phyloP scores from a whole-genome alignment of 2,329 filamentous ascomycete species.

The Exophiala viscosa region DNA sequence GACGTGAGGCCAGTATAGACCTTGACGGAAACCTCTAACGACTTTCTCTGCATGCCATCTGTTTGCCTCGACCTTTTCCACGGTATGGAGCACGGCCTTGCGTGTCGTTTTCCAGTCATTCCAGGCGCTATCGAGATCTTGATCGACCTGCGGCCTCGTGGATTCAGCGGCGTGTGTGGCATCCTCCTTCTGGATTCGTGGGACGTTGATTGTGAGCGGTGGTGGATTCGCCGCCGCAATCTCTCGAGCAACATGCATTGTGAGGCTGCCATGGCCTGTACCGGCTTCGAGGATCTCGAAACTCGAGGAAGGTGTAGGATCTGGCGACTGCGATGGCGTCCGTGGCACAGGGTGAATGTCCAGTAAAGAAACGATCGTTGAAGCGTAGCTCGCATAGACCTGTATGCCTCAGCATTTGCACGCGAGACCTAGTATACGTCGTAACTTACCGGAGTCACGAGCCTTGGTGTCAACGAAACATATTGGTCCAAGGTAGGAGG shows the following conservation, averaged over 20 bases:
- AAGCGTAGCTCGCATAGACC: slow-evolving; percentile 73
- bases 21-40: slow-evolving; percentile 64
- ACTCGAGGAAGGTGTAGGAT: slow-evolving; percentile 34
- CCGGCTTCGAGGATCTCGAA: slow-evolving; percentile 79
- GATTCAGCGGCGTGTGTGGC: slow-evolving; percentile 27
- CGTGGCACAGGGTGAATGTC: slow-evolving; percentile 62
- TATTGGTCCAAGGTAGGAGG: slow-evolving; percentile 68
- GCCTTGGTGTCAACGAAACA: slow-evolving; percentile 61
- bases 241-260: slow-evolving; percentile 69
- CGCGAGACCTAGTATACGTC: neutral
- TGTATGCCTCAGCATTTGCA: slow-evolving; percentile 31
- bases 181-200: slow-evolving; percentile 26
- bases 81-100: slow-evolving; percentile 68
- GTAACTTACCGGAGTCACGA: slow-evolving; percentile 69
- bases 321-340: slow-evolving; percentile 25
- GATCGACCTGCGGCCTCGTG: neutral
- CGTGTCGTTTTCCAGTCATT: slow-evolving; percentile 51
- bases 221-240: slow-evolving; percentile 67
- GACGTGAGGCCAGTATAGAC: slow-evolving; percentile 66
- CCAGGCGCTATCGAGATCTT: slow-evolving; percentile 34
- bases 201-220: slow-evolving; percentile 35
- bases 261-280: slow-evolving; percentile 78
- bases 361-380: slow-evolving; percentile 69
- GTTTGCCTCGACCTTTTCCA: slow-evolving; percentile 63
- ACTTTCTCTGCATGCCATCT: slow-evolving; percentile 62